Percentiles rank a stretch among this genome's conserved stretches.
These are phyloP conservation scores for Clavispora asparagi DNA, from an alignment of 805 yeast genomes.

Conservation along the genomic window DNA sequence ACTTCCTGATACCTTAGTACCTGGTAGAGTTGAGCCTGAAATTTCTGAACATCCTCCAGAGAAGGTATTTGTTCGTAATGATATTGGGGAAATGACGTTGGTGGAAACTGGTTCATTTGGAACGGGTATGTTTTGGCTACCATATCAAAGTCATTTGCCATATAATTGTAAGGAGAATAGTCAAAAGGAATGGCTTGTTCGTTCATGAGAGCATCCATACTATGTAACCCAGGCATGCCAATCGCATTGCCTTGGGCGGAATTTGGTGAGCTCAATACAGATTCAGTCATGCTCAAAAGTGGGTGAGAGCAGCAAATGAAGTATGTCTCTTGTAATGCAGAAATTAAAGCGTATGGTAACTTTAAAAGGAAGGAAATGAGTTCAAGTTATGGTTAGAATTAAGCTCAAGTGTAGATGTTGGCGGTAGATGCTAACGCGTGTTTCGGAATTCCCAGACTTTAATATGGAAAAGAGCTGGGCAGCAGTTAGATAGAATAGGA, in stretches of 20 bases:
- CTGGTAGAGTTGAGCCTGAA: constrained; percentile 7
- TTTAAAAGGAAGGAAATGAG: not conserved
- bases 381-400: no score
- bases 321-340: not conserved
- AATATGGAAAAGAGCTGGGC: no score
- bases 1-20: constrained; percentile 8
- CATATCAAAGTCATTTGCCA: not conserved
- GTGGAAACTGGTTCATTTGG: not conserved
- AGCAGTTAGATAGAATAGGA: no score
- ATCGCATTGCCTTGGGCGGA: not conserved
- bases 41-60: constrained; percentile 3
- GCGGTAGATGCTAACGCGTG: no score
- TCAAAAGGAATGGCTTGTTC: constrained; percentile 1
- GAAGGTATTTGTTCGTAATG: not conserved
- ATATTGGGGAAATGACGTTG: not conserved
- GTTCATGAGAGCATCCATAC: not conserved
- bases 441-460: no score
- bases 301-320: not conserved
- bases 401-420: no score
- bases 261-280: constrained; percentile 1
- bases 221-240: not conserved
- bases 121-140: not conserved
- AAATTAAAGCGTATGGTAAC: not conserved
- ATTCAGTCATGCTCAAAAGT: not conserved
- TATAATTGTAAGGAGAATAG: not conserved